Percentiles rank a stretch among this genome's conserved stretches.
Evolutionary conservation across 495 filamentous ascomycete species (phyloP).

Genomic region (Mytilinidion resinicola): DNA sequence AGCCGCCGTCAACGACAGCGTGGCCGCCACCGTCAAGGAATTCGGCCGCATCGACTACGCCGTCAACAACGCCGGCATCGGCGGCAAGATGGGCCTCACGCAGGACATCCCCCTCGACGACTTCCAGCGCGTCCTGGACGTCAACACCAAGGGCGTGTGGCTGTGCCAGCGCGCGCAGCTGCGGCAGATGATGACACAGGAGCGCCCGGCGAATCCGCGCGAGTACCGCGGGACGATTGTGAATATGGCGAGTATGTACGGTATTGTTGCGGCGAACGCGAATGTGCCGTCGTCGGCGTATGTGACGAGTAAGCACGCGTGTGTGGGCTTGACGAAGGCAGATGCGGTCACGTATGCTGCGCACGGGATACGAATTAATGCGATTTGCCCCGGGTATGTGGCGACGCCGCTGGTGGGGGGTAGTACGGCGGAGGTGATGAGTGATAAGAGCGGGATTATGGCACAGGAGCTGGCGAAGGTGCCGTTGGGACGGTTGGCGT

Average conservation of each 20-base stretch:
- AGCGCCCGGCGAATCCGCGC: slow-evolving; percentile 27
- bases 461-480: slow-evolving; percentile 33
- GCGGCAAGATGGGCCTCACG: slow-evolving; percentile 26
- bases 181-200: slow-evolving; percentile 46
- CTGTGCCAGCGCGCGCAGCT: slow-evolving; percentile 44
- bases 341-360: slow-evolving; percentile 43
- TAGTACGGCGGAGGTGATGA: slow-evolving; percentile 14
- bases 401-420: slow-evolving; percentile 34
- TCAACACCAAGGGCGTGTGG: slow-evolving; percentile 47
- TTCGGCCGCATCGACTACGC: slow-evolving; percentile 31
- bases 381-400: slow-evolving; percentile 45
- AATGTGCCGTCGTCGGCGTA: slow-evolving; percentile 35
- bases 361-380: slow-evolving; percentile 46
- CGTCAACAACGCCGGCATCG: slow-evolving; percentile 32
- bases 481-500: slow-evolving; percentile 31
- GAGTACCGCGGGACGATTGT: slow-evolving; percentile 32
- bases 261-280: slow-evolving; percentile 22
- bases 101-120: slow-evolving; percentile 34
- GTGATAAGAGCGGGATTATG: slow-evolving; percentile 25
- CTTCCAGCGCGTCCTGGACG: slow-evolving; percentile 40
- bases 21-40: slow-evolving; percentile 29
- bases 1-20: slow-evolving; percentile 27
- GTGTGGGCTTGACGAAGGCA: slow-evolving; percentile 42
- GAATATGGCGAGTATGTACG: slow-evolving; percentile 34
- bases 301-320: slow-evolving; percentile 42